phyloP scores from a whole-genome alignment of 1,284 basidiomycete genomes.

The Sphagnurus paluster region DNA sequence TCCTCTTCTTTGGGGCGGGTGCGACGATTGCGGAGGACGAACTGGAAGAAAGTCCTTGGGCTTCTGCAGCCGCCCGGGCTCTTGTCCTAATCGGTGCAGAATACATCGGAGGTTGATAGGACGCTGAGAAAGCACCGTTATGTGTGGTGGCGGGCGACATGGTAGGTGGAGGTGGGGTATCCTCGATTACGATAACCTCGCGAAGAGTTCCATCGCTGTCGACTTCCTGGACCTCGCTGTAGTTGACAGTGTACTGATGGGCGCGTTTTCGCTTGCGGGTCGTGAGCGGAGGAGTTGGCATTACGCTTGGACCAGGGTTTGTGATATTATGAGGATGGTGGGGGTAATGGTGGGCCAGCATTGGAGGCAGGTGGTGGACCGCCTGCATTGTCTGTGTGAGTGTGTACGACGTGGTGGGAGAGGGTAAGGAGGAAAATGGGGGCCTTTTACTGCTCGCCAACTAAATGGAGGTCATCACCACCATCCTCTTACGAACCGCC shows the following conservation, averaged over 20 bases:
- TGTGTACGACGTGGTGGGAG: slow-evolving; percentile 50
- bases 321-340: slow-evolving; percentile 45
- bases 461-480: slow-evolving; percentile 36
- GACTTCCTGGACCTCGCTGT: slow-evolving; percentile 82
- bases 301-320: slow-evolving; percentile 46
- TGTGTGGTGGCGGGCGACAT: slow-evolving; percentile 71
- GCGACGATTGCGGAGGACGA: slow-evolving; percentile 61
- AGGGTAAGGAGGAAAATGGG: slow-evolving; percentile 32
- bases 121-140: slow-evolving; percentile 68
- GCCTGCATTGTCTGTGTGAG: slow-evolving; percentile 59
- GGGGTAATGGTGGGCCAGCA: slow-evolving; percentile 58
- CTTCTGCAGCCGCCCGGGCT: slow-evolving; percentile 79
- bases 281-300: slow-evolving; percentile 62
- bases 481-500: slow-evolving; percentile 27
- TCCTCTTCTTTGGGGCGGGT: slow-evolving; percentile 76
- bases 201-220: slow-evolving; percentile 71
- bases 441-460: slow-evolving; percentile 33
- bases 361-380: slow-evolving; percentile 57
- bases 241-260: slow-evolving; percentile 75
- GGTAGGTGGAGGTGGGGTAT: slow-evolving; percentile 78
- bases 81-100: slow-evolving; percentile 75
- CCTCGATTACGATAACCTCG: slow-evolving; percentile 86
- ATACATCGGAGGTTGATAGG: slow-evolving; percentile 75
- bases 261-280: slow-evolving; percentile 82
- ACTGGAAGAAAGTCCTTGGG: slow-evolving; percentile 66